Evolutionary conservation across 2,329 filamentous ascomycete species (phyloP).

Genomic region (Trichoderma pleuroti): DNA sequence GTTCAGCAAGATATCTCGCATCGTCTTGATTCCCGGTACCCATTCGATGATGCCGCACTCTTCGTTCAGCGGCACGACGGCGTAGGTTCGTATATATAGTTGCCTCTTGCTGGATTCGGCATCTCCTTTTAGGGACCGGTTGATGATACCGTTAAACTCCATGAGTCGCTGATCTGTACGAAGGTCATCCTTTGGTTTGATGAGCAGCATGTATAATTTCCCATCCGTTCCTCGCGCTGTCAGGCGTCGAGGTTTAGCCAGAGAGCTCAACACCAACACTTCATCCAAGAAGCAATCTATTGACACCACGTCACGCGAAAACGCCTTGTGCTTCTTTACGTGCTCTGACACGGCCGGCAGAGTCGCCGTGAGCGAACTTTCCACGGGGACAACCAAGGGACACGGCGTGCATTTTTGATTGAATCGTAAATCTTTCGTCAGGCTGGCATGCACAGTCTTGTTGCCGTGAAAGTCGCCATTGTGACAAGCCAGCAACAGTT

Average conservation of each 20-base stretch:
- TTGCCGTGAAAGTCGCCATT: slow-evolving; percentile 69
- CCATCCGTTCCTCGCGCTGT: slow-evolving; percentile 87
- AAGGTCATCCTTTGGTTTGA: slow-evolving; percentile 97
- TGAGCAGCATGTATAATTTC: slow-evolving; percentile 80
- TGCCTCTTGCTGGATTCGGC: slow-evolving; percentile 85
- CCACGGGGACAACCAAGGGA: slow-evolving; percentile 82
- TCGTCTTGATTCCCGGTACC: slow-evolving; percentile 92
- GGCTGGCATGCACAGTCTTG: slow-evolving; percentile 64
- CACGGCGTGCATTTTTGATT: slow-evolving; percentile 80
- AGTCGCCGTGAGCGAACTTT: slow-evolving; percentile 76
- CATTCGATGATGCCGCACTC: slow-evolving; percentile 98
- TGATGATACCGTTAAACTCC: slow-evolving; percentile 99
- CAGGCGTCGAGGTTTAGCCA: slow-evolving; percentile 88
- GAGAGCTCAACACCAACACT: slow-evolving; percentile 82
- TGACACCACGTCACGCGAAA: slow-evolving; percentile 80
- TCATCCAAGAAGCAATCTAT: slow-evolving; percentile 80
- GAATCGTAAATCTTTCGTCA: slow-evolving; percentile 76
- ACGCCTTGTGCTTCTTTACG: slow-evolving; percentile 75
- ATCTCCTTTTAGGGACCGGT: slow-evolving; percentile 86
- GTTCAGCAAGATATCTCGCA: slow-evolving; percentile 82
- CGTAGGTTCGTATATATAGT: slow-evolving; percentile 94
- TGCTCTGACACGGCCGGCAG: slow-evolving; percentile 72
- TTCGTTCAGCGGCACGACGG: slow-evolving; percentile 93
- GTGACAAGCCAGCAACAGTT: slow-evolving; percentile 76
- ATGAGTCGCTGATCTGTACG: slow-evolving; percentile 96